A percentile compares a stretch with the other conserved stretches of the same genome.
Conservation (phyloP, 169 alveolate genomes). For the Plasmodium ovale region DNA sequence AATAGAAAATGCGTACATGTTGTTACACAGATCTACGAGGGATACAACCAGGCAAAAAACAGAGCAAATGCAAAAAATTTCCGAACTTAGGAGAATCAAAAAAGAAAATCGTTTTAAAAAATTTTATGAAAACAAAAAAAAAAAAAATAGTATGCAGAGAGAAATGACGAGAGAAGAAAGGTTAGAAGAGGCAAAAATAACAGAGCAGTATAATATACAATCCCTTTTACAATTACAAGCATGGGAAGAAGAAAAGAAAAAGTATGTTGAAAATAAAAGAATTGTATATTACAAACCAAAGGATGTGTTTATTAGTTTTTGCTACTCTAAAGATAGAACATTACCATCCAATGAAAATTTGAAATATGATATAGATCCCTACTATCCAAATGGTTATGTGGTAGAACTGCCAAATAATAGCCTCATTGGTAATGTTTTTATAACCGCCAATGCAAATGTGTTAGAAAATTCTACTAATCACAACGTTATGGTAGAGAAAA, state of each 20-base stretch:
- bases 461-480: neutral
- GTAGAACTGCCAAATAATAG: neutral
- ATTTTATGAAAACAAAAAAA: constrained; percentile 52
- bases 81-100: constrained; percentile 75
- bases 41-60: constrained; percentile 71
- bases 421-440: too few relatives aligned
- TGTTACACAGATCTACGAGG: constrained; percentile 62
- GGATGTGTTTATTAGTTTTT: constrained; percentile 69
- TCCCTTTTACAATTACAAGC: constrained; percentile 86
- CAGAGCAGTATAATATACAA: constrained; percentile 84
- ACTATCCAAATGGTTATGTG: constrained; percentile 6
- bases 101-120: constrained; percentile 72
- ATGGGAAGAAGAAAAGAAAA: constrained; percentile 81
- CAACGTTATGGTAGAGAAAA: neutral
- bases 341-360: constrained; percentile 48
- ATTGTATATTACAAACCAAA: constrained; percentile 51
- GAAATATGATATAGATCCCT: constrained; percentile 36
- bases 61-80: constrained; percentile 56
- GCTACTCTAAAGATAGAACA: constrained; percentile 51
- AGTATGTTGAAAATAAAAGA: constrained; percentile 34
- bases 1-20: constrained; percentile 14
- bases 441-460: neutral
- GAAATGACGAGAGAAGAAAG: constrained; percentile 87
- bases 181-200: constrained; percentile 85
- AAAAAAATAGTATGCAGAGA: constrained; percentile 46